These are phyloP conservation scores for Perkinsus olseni DNA, from an alignment of 169 alveolate species.

Conservation along the genomic window DNA sequence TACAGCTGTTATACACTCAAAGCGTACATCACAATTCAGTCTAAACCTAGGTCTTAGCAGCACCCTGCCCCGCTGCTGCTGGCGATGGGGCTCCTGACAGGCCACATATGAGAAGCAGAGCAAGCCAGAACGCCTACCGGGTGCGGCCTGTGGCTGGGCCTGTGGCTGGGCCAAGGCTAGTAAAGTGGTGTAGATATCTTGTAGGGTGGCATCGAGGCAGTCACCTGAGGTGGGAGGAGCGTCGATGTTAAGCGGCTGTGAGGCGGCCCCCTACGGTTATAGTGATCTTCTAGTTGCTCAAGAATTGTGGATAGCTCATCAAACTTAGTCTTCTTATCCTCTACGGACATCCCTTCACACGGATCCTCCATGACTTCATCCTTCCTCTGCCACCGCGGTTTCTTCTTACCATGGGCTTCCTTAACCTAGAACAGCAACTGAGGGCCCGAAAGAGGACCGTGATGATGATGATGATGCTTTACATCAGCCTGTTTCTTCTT, in stretches of 20 bases:
- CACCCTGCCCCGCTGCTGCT: too few species aligned
- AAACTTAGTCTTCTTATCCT: neutral
- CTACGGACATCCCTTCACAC: neutral
- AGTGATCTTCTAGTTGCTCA: neutral
- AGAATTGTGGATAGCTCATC: neutral
- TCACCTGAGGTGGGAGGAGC: neutral
- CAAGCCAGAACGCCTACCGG: too few species aligned
- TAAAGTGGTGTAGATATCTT: neutral
- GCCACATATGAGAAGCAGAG: too few species aligned
- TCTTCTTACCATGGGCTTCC: neutral
- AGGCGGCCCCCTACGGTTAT: neutral
- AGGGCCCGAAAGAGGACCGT: neutral
- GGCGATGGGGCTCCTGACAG: too few species aligned
- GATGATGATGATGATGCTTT: neutral
- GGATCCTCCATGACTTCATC: neutral
- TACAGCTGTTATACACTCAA: too few species aligned
- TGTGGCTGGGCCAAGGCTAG: neutral
- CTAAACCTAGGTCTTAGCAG: too few species aligned
- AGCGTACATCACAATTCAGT: too few species aligned
- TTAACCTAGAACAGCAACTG: too few species aligned
- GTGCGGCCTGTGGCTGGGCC: too few species aligned
- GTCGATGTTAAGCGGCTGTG: neutral
- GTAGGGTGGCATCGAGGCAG: neutral
- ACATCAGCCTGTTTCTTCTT: neutral
- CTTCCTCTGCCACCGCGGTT: neutral